Conservation (phyloP, 2,329 filamentous ascomycete species). For the Aspergillus amoenus region DNA sequence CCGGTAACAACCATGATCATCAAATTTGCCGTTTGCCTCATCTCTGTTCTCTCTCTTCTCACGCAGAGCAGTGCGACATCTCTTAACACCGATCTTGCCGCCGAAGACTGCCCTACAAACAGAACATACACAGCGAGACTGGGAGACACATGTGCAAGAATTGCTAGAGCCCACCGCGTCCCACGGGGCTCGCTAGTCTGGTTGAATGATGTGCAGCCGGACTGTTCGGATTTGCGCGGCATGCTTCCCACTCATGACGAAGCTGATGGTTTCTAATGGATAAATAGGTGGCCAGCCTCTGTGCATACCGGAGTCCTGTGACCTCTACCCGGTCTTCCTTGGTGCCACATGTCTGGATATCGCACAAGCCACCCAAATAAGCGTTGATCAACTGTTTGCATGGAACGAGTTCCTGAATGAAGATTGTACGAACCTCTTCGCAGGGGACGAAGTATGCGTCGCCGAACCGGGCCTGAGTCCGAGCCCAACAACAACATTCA, state of each 20-base stretch:
- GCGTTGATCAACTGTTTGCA: not conserved
- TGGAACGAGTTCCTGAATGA: conserved; percentile 13
- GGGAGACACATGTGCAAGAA: conserved; percentile 8
- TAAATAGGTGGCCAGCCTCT: conserved; percentile 2
- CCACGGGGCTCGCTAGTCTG: not conserved
- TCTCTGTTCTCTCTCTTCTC: not conserved
- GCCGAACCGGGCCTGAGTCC: not conserved
- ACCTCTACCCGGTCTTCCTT: not conserved
- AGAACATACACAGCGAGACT: not conserved
- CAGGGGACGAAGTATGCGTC: conserved; percentile 11
- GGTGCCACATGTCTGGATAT: conserved; percentile 6
- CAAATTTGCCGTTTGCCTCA: not conserved
- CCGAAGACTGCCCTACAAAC: not conserved
- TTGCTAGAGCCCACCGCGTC: not conserved
- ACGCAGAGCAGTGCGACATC: not conserved
- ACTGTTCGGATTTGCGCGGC: conserved; percentile 8
- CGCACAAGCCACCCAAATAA: not conserved
- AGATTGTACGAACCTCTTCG: conserved; percentile 12
- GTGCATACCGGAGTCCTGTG: conserved; percentile 4
- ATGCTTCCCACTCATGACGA: not conserved
- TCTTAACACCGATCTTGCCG: not conserved
- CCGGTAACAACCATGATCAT: not conserved
- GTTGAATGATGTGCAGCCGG: conserved; percentile 1
- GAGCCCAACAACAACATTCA: not conserved
- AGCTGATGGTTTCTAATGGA: not conserved